These are phyloP conservation scores for Venturia aucupariae DNA, from an alignment of 2,329 filamentous ascomycete genomes.

Conservation along the genomic window DNA sequence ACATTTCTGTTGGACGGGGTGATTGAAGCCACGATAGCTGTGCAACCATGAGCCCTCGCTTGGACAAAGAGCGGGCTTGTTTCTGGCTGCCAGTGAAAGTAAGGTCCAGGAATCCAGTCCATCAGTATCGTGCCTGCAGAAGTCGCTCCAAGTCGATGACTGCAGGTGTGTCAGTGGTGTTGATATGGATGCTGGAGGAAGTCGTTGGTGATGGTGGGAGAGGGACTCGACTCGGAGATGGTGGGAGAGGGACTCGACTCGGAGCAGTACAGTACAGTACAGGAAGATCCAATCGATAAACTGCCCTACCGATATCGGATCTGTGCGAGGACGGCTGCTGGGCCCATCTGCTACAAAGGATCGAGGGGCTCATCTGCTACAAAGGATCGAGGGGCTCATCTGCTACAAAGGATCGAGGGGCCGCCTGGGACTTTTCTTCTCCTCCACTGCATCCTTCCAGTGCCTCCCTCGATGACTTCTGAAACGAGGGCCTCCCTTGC, in stretches of 20 bases:
- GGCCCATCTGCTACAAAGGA: too few relatives aligned
- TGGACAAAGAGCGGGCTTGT: neutral
- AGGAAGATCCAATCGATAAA: neutral
- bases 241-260: too few relatives aligned
- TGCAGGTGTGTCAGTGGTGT: too few relatives aligned
- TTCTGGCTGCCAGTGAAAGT: neutral
- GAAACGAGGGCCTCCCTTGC: neutral
- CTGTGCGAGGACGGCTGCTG: neutral
- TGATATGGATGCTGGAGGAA: neutral
- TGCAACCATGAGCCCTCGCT: constrained; percentile 3
- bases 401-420: too few relatives aligned
- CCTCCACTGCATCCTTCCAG: neutral
- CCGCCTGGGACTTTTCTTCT: neutral
- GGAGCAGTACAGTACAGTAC: too few relatives aligned
- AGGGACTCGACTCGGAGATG: too few relatives aligned
- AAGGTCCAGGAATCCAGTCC: too few relatives aligned
- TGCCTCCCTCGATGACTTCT: neutral
- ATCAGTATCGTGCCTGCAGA: too few relatives aligned
- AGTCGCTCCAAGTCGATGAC: too few relatives aligned
- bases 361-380: too few relatives aligned
- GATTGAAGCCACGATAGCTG: neutral
- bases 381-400: too few relatives aligned
- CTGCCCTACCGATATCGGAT: neutral
- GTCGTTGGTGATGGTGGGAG: neutral
- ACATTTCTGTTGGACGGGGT: neutral